Base-by-base conservation (phyloP, 2,329 filamentous ascomycete species). In the Verticillium dahliae region DNA sequence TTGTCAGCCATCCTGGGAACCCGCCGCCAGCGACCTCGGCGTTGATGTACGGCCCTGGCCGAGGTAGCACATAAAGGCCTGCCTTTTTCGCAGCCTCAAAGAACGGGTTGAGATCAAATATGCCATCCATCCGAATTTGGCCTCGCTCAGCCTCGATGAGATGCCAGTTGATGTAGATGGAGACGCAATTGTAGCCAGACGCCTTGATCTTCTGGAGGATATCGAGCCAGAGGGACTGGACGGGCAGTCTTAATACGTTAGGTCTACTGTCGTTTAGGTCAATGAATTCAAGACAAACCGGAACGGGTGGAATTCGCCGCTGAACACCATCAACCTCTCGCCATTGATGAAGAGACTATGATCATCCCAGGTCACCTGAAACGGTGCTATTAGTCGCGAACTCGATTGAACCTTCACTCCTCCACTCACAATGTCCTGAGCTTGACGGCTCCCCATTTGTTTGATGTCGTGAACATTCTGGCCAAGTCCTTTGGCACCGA, bases 191-290 rank as follows among this genome's bases (percentile, higher is more conserved):
- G 75, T 92, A 93, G 0, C 91, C 91, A 1, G 92, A 75, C 0
- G 90, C 88, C 73, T 90, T 92, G 72, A 94, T 85, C 74, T 96
- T 96, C 69, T 95, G 88, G 67, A 96, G 89, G 1, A 94, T 71
- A 66, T 94, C 91, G 9, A 90, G 78, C 78, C 87, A 82, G 0
- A 82, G 69, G 0, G 73, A 75, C 0, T 79, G 77, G 0, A 80
- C 78, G 0, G 80, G 79, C 1, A 81, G 71, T 1, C 45, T 52
- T 9, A 3, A 18, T 7, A 6, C 18, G 3, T 45, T 1, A 45
- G 39, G 27, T 31, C 27, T 9, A 52, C 4, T 41, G 39, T 14
- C 39, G 2, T 11, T 9, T 9, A 41, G 15, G 3, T n/a, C 4
- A 41, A 41, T 6, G 39, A 14, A 18, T 6, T 13, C 6, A 15